Percentiles rank a stretch among this genome's conserved stretches.
Conservation (phyloP, 306 rosid species). For the Crotalaria pallida region DNA sequence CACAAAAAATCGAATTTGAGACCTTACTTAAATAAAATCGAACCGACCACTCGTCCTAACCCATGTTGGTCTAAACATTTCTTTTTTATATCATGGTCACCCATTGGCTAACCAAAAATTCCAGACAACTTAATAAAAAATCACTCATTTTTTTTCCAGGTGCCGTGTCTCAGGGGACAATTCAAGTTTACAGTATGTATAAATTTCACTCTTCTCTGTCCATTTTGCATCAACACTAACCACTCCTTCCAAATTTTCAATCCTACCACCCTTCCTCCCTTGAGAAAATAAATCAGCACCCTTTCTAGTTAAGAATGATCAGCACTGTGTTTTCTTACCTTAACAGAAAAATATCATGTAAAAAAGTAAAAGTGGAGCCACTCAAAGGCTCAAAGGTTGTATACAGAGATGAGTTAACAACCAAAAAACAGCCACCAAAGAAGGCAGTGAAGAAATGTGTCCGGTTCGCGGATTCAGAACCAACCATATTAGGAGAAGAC, state of each 20-base stretch:
- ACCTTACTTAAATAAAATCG: too few species aligned
- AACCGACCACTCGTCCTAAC: too few species aligned
- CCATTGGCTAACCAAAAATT: conserved; percentile 5
- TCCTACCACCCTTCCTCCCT: neutral
- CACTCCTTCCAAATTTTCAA: neutral
- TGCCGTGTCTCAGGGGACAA: conserved; percentile 17
- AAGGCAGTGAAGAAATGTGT: conserved; percentile 26
- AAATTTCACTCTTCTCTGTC: conserved; percentile 16
- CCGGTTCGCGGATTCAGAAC: conserved; percentile 26
- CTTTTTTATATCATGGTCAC: neutral
- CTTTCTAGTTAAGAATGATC: conserved; percentile 18
- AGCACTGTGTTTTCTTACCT: conserved; percentile 18
- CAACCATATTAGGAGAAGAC: conserved; percentile 38
- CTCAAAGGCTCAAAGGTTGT: neutral
- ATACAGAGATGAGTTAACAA: conserved; percentile 44
- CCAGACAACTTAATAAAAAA: neutral
- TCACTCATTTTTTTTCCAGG: neutral
- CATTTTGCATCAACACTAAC: conserved; percentile 10
- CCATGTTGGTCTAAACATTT: neutral
- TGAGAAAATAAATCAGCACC: neutral
- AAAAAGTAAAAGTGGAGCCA: conserved; percentile 11
- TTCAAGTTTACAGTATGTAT: conserved; percentile 8
- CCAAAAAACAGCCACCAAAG: conserved; percentile 18
- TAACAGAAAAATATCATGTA: neutral
- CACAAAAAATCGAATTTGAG: neutral